Evolutionary conservation across 805 yeast genomes (phyloP).

Genomic region (Yarrowia divulgata): DNA sequence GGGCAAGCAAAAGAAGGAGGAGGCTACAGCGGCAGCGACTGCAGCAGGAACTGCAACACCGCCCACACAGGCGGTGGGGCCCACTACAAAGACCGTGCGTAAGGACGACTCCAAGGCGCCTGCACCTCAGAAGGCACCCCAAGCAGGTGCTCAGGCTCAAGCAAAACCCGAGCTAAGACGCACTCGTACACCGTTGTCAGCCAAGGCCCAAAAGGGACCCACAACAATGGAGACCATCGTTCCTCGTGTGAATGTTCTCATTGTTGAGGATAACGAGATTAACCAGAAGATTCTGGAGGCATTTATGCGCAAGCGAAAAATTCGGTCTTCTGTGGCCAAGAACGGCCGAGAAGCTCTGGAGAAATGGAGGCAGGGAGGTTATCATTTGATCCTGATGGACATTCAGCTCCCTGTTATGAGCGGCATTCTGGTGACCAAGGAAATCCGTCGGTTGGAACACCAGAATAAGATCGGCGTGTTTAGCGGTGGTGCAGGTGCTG

Average conservation of each 20-base stretch:
- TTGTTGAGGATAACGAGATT: constrained; percentile 95
- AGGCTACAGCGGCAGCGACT: background rate
- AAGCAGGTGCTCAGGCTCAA: background rate
- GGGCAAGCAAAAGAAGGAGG: constrained; percentile 30
- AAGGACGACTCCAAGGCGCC: constrained; percentile 9
- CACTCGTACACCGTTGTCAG: constrained; percentile 22
- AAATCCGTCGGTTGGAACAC: constrained; percentile 83
- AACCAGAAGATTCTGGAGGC: constrained; percentile 92
- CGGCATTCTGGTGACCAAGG: constrained; percentile 94
- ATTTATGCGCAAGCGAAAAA: constrained; percentile 82
- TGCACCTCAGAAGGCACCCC: constrained; percentile 8
- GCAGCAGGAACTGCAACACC: background rate
- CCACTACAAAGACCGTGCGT: background rate
- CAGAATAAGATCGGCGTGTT: constrained; percentile 77
- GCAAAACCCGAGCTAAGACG: constrained; percentile 18
- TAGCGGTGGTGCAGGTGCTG: constrained; percentile 49
- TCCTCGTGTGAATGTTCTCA: constrained; percentile 87
- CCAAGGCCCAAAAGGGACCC: constrained; percentile 5
- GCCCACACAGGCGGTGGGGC: background rate
- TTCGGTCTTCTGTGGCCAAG: constrained; percentile 83
- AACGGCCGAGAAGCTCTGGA: constrained; percentile 96
- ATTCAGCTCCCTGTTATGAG: constrained; percentile 95
- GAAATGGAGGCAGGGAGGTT: constrained; percentile 93
- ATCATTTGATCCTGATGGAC: constrained; percentile 95
- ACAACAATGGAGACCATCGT: constrained; percentile 61